Percentiles rank a stretch among this genome's conserved stretches.
These are phyloP conservation scores for Lactarius sp. DNA, from an alignment of 768 basidiomycete genomes.

Conservation along the genomic window DNA sequence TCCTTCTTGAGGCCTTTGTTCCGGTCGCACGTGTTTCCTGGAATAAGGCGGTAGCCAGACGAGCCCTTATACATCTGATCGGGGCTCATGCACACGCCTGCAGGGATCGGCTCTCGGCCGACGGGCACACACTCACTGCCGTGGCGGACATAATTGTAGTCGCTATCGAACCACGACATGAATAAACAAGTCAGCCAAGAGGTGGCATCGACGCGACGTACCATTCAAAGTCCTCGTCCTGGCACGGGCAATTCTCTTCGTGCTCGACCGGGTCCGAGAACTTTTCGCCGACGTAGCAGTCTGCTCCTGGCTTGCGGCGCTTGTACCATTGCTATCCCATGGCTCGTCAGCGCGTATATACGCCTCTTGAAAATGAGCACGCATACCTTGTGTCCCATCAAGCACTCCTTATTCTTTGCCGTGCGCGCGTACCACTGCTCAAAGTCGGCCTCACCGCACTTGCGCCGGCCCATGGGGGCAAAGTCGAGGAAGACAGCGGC, in stretches of 20 bases:
- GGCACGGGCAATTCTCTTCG: slow-evolving; percentile 79
- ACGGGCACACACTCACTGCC: slow-evolving; percentile 72
- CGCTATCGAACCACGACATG: slow-evolving; percentile 41
- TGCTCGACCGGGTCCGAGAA: slow-evolving; percentile 81
- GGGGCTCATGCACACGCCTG: slow-evolving; percentile 57
- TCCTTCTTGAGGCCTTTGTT: slow-evolving; percentile 61
- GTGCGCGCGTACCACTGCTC: slow-evolving; percentile 85
- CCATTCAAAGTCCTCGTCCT: slow-evolving; percentile 93
- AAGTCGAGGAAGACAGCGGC: slow-evolving; percentile 85
- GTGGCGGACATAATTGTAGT: slow-evolving; percentile 82
- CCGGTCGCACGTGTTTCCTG: slow-evolving; percentile 83
- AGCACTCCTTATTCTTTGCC: slow-evolving; percentile 59
- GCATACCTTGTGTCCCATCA: slow-evolving; percentile 90
- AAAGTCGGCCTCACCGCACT: slow-evolving; percentile 70
- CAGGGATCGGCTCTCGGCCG: slow-evolving; percentile 84
- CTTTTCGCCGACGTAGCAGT: slow-evolving; percentile 90
- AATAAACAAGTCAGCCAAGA: not conserved
- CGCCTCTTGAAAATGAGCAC: not conserved
- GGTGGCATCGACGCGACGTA: slow-evolving; percentile 32
- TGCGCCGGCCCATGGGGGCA: slow-evolving; percentile 52
- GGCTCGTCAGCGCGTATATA: not conserved
- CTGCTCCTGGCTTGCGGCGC: slow-evolving; percentile 72
- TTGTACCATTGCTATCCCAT: slow-evolving; percentile 87
- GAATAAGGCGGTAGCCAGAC: slow-evolving; percentile 87
- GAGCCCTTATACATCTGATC: slow-evolving; percentile 76